Base-by-base conservation (phyloP, 495 filamentous ascomycete species). In the Penicillium pancosmium region DNA sequence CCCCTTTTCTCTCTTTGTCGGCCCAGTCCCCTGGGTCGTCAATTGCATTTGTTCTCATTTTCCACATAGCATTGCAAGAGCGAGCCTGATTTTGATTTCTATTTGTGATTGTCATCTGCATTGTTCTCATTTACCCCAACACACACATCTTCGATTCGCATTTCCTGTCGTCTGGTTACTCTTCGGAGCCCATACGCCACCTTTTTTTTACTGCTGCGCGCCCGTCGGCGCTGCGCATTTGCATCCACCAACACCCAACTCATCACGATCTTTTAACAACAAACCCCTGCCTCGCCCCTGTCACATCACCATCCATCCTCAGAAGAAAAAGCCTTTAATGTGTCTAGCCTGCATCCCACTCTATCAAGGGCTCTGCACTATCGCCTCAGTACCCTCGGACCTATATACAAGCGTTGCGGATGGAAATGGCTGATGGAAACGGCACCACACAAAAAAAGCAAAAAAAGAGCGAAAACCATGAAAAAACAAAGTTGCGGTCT, bases 1-100 rank as follows among this genome's bases (percentile, higher is more conserved):
- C 74, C 41, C 46, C 75, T 64, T 70, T 63, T 68, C 64, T 54
- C 71, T 68, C 50, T 47, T 56, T 67, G 55, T 63, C 57, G 57
- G 69, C 62, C 67, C 64, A 61, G 59, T 71, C 66, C 50, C 21
- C 59, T 70, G 70, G 73, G 72, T 66, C 61, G 64, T 63, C 66
- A 73, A 68, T 67, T 74, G 74, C 75, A 78, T 73, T 65, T 60
- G 71, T 71, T 57, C 61, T 65, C 57, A 62, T 65, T 63, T 65
- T 57, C 70, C 68, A 75, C 72, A 74, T 80, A 75, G 77, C 77
- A 80, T 80, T 78, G 76, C 76, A 75, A 78, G 77, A 77, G 77
- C 75, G 72, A 79, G 75, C 76, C 73, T 73, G 74, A 56, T 61
- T 65, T 58, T 66, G 64, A 71, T 71, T 75, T 65, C 57, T 70